Evolutionary conservation across 2,329 filamentous ascomycete genomes (phyloP).

Genomic region (Talaromyces marneffei): DNA sequence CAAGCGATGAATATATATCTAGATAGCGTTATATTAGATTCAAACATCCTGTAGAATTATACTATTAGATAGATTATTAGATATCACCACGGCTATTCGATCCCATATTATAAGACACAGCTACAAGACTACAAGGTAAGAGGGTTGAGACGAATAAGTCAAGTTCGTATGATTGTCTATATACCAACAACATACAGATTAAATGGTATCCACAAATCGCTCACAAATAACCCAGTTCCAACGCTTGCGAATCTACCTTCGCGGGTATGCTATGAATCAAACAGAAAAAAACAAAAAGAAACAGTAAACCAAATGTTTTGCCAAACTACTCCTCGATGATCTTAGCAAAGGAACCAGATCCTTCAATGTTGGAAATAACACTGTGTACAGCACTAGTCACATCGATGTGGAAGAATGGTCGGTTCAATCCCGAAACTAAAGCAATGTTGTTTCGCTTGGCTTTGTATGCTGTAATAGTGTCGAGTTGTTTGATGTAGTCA

Average conservation of each 20-base stretch:
- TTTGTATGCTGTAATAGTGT: slow-evolving; percentile 45
- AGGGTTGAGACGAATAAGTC: too few species aligned
- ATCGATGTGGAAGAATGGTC: slow-evolving; percentile 91
- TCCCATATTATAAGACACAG: too few species aligned
- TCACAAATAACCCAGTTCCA: slow-evolving; percentile 3
- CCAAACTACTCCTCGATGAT: slow-evolving; percentile 1
- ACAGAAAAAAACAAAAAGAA: neutral
- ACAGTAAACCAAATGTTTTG: neutral
- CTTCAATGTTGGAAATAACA: slow-evolving; percentile 63
- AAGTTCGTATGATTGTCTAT: neutral
- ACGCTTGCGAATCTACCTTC: slow-evolving; percentile 10
- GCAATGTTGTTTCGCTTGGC: slow-evolving; percentile 43
- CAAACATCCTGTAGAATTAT: neutral
- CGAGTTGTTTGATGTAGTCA: slow-evolving; percentile 42
- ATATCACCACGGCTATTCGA: too few species aligned
- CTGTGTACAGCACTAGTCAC: slow-evolving; percentile 82
- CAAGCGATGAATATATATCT: neutral
- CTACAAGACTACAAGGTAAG: too few species aligned
- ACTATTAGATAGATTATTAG: too few species aligned
- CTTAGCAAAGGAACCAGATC: neutral
- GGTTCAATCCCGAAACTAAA: slow-evolving; percentile 76
- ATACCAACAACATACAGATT: too few species aligned
- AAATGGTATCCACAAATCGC: neutral
- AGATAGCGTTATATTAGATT: neutral
- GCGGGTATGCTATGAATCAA: slow-evolving; percentile 13